phyloP scores from a whole-genome alignment of 2,329 filamentous ascomycete genomes.

The Epichloe gansuensis region DNA sequence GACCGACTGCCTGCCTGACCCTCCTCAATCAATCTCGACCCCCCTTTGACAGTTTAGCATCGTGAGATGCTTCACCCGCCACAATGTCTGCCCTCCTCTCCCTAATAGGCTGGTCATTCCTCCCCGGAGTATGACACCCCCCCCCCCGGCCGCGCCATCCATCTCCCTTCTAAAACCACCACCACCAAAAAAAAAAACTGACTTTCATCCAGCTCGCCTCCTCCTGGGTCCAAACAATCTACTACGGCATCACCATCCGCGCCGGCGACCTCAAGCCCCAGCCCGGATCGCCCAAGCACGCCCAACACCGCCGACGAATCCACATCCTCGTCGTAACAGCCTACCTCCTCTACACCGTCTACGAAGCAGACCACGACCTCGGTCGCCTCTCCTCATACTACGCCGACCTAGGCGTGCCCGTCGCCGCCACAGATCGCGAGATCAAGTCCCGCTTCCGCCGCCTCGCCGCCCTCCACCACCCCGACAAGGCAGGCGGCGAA shows the following conservation, averaged over 20 bases:
- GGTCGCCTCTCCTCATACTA: constrained; percentile 66
- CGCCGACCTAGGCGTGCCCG: constrained; percentile 56
- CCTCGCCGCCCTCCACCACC: constrained; percentile 59
- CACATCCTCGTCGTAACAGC: constrained; percentile 68
- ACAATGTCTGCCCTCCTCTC: constrained; percentile 40
- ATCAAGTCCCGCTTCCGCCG: constrained; percentile 79
- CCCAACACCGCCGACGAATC: constrained; percentile 66
- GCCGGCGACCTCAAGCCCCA: constrained; percentile 72
- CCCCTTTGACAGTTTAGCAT: neutral
- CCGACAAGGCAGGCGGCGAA: constrained; percentile 57
- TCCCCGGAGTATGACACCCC: constrained; percentile 33
- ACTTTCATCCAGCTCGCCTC: constrained; percentile 66
- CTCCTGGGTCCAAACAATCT: constrained; percentile 63
- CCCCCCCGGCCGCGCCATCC: neutral
- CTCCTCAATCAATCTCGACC: neutral
- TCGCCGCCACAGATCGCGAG: constrained; percentile 56
- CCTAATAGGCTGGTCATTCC: constrained; percentile 43
- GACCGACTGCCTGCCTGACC: neutral
- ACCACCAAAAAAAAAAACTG: neutral
- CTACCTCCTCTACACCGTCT: constrained; percentile 86
- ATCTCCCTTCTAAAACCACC: neutral
- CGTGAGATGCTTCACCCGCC: constrained; percentile 10
- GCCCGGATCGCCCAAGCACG: constrained; percentile 54
- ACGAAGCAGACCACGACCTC: constrained; percentile 77
- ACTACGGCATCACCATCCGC: constrained; percentile 79